Percentiles rank a stretch among this genome's conserved stretches.
phyloP scores from a whole-genome alignment of 2,329 filamentous ascomycete species.

The Karstenula rhodostoma region DNA sequence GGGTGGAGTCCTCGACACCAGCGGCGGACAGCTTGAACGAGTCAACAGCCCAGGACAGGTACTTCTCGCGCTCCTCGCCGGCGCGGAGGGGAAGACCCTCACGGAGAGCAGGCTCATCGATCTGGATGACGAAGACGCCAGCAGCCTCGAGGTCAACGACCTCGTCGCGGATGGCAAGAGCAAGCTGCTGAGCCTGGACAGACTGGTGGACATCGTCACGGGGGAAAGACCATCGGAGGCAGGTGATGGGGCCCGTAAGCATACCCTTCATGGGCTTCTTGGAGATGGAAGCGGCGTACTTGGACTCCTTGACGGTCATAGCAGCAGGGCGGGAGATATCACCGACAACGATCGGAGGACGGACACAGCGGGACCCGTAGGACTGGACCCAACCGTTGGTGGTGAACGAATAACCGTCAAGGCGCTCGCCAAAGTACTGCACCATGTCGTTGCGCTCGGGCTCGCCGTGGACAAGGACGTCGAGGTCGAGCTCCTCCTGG shows the following conservation, averaged over 20 bases:
- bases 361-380: constrained; percentile 97
- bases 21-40: constrained; percentile 96
- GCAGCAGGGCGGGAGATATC: constrained; percentile 96
- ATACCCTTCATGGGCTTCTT: constrained; percentile 99
- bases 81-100: constrained; percentile 97
- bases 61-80: constrained; percentile 93
- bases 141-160: constrained; percentile 97
- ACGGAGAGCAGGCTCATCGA: constrained; percentile 98
- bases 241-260: constrained; percentile 99
- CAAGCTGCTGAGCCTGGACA: constrained; percentile 97
- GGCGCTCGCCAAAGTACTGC: constrained; percentile 98
- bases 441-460: constrained; percentile 99
- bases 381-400: constrained; percentile 99
- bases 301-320: constrained; percentile 99
- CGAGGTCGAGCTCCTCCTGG: constrained; percentile 96
- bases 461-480: constrained; percentile 98
- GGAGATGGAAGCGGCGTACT: constrained; percentile 95
- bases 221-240: constrained; percentile 99
- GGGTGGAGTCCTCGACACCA: constrained; percentile 92
- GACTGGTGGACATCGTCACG: constrained; percentile 99
- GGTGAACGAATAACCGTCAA: constrained; percentile 97
- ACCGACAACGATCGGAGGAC: constrained; percentile 97
- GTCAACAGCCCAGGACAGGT: constrained; percentile 97
- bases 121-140: constrained; percentile 97
- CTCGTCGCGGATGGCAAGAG: constrained; percentile 97